Percentiles rank a stretch among this genome's conserved stretches.
Conservation (phyloP, 1,284 basidiomycete genomes). For the Neolentinus lepideus region DNA sequence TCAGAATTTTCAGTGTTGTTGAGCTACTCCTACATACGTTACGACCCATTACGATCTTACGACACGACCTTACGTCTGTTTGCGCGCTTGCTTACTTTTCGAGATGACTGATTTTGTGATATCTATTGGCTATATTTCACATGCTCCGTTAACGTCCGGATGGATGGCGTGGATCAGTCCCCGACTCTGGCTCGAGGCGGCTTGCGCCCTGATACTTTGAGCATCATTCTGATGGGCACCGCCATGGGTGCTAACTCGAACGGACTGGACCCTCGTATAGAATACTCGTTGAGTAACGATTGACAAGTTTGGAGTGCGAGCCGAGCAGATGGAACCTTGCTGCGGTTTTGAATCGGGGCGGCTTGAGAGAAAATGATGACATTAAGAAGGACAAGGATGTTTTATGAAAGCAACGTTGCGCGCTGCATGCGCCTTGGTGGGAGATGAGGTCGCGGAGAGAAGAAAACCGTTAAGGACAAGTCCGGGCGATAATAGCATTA, state of each 20-base stretch:
- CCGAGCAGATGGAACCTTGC: conserved; percentile 1
- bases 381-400: conserved; percentile 11
- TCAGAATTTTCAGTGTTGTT: neutral
- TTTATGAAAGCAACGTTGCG: conserved; percentile 23
- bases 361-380: conserved; percentile 1
- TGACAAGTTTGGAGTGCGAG: neutral
- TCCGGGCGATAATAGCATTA: neutral
- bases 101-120: neutral
- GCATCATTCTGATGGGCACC: neutral
- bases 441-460: conserved; percentile 14
- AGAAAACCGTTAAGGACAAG: conserved; percentile 2
- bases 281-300: neutral
- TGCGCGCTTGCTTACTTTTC: neutral
- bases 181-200: neutral
- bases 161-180: neutral
- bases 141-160: neutral
- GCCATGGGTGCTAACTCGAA: neutral
- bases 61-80: conserved; percentile 3
- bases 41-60: conserved; percentile 7
- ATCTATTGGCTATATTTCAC: neutral
- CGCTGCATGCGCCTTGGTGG: conserved; percentile 8
- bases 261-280: neutral
- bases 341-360: neutral
- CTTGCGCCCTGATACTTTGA: neutral
- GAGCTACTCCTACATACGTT: conserved; percentile 3